Conservation (phyloP, 352 stramenopile species). For the Phytopythium aichiense region DNA sequence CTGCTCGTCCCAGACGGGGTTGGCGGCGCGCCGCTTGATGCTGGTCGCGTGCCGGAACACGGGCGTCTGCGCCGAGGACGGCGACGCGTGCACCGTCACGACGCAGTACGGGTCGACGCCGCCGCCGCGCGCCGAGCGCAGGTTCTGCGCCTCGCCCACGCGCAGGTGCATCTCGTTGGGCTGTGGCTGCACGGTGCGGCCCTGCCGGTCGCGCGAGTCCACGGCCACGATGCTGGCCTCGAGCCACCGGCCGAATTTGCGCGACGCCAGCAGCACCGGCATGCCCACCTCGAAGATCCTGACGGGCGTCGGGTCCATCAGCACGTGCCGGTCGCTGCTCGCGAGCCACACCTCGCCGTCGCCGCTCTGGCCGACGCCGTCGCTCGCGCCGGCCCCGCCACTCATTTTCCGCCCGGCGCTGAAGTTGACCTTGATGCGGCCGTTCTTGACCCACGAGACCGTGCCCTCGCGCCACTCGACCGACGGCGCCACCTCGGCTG, state of each 20-base stretch:
- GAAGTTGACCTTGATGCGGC: slow-evolving; percentile 58
- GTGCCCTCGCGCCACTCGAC: slow-evolving; percentile 57
- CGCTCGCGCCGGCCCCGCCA: not conserved
- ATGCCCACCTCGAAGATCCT: slow-evolving; percentile 45
- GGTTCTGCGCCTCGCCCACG: slow-evolving; percentile 46
- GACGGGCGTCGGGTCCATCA: slow-evolving; percentile 46
- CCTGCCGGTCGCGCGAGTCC: slow-evolving; percentile 40
- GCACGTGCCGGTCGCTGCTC: slow-evolving; percentile 31
- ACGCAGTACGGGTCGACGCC: slow-evolving; percentile 54
- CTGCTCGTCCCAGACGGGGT: slow-evolving; percentile 36
- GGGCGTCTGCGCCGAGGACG: not conserved
- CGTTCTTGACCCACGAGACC: slow-evolving; percentile 53
- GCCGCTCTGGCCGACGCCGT: not conserved
- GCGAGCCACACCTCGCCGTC: slow-evolving; percentile 40
- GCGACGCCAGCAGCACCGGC: slow-evolving; percentile 44
- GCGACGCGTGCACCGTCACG: slow-evolving; percentile 17
- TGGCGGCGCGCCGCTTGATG: slow-evolving; percentile 31
- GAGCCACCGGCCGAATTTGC: slow-evolving; percentile 45
- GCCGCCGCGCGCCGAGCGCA: slow-evolving; percentile 23
- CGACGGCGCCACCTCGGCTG: not conserved
- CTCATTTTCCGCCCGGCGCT: slow-evolving; percentile 33
- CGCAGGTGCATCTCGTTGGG: slow-evolving; percentile 58
- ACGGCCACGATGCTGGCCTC: slow-evolving; percentile 36
- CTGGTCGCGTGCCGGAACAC: slow-evolving; percentile 35
- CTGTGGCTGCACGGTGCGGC: slow-evolving; percentile 22